phyloP scores from a whole-genome alignment of 257 asterid genomes.

The Salvia miltiorrhiza region DNA sequence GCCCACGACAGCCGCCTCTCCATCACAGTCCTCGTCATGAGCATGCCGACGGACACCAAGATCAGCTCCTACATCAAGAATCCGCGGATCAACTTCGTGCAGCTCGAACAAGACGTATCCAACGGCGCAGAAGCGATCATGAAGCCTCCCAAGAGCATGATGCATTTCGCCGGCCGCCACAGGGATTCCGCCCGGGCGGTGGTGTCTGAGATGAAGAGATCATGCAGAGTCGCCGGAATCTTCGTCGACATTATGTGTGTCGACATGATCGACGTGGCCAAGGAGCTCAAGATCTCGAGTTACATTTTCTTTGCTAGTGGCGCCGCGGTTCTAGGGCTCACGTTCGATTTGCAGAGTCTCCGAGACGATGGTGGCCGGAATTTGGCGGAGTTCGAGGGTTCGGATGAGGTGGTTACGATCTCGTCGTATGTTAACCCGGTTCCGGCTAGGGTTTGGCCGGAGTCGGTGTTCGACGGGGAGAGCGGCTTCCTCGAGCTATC shows the following conservation, averaged over 20 bases:
- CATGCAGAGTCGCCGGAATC: slow-evolving; percentile 20
- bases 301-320: slow-evolving; percentile 37
- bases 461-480: neutral
- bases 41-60: neutral
- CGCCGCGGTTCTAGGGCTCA: slow-evolving; percentile 36
- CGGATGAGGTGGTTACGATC: neutral
- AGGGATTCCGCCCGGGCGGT: slow-evolving; percentile 14
- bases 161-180: slow-evolving; percentile 19
- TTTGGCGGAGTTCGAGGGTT: neutral
- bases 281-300: slow-evolving; percentile 18
- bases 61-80: slow-evolving; percentile 21
- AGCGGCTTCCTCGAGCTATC: neutral
- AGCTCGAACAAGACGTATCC: neutral
- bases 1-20: slow-evolving; percentile 18
- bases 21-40: neutral
- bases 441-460: slow-evolving; percentile 30
- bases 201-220: slow-evolving; percentile 2
- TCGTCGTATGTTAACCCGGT: slow-evolving; percentile 24
- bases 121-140: neutral
- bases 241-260: slow-evolving; percentile 28
- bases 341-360: slow-evolving; percentile 25
- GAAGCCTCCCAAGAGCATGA: neutral
- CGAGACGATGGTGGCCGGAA: slow-evolving; percentile 12
- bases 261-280: slow-evolving; percentile 46
- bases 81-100: slow-evolving; percentile 13